Base-by-base conservation (phyloP, 495 filamentous ascomycete genomes). In the Annulohypoxylon nitens region DNA sequence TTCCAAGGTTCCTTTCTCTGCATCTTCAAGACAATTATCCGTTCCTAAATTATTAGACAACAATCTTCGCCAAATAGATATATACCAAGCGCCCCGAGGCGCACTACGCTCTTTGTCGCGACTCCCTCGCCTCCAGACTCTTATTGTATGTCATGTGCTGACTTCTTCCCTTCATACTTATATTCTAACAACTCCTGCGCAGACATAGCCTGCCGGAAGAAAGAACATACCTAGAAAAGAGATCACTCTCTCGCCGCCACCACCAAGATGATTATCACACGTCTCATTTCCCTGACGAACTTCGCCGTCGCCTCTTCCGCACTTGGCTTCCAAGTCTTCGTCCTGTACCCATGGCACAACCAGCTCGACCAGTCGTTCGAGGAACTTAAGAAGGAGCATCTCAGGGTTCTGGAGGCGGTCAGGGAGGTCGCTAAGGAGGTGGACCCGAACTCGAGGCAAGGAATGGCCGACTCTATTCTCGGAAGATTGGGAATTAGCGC, bases 301-400 rank as follows among this genome's bases (percentile, higher is more conserved):
- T 90, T 91, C 71, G 75, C 82, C 58, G 84, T 91, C 66, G 88
- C 87, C 58, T 82, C 83, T 23, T 87, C 87, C n/a, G 89, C 89
- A 0, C 81, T 91, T 8, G 79, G 79, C 39, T 91, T 91, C 75
- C 89, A 91, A 79, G 88, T 90, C 55, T 86, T 84, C 71, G 88
- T 91, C 37, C 77, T 91, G 14, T 91, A 91, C 74, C 89, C 89
- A 30, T 91, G 89, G 89, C 89, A 91, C 76, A 81, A 89, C 41
- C 78, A 86, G 69, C 80, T 91, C n/a, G 88, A 90, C 68, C 80
- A 89, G 1, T 86, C 86, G 60, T 90, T 91, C 75, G 81, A 88
- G 61, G 76, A 79, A 36, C 72, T 91, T 53, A 89, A 88, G 66
- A 80, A 76, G 34, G 88, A 91, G 71, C 86, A 88, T 75, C 76